phyloP scores from a whole-genome alignment of 805 yeast species.

The Cyberlindnera suaveolens region DNA sequence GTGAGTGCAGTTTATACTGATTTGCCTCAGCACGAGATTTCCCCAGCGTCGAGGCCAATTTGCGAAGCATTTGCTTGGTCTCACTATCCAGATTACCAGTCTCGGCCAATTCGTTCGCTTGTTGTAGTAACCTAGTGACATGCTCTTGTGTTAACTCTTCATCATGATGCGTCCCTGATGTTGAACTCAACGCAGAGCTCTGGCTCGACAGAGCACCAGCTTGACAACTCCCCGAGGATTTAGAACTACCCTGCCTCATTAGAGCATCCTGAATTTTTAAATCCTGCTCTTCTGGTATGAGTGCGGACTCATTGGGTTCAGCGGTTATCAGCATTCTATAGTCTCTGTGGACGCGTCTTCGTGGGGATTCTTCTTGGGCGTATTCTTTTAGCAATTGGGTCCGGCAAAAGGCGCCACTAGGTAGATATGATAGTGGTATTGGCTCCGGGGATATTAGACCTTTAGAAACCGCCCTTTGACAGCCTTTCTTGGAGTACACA shows the following conservation, averaged over 20 bases:
- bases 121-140: not conserved
- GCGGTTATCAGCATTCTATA: too few relatives aligned
- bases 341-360: too few relatives aligned
- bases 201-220: not conserved
- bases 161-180: not conserved
- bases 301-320: too few relatives aligned
- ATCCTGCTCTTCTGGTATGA: too few relatives aligned
- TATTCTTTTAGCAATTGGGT: too few relatives aligned
- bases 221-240: not conserved
- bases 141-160: constrained; percentile 2
- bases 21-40: constrained; percentile 26
- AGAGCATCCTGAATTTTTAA: too few relatives aligned
- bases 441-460: too few relatives aligned
- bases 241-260: not conserved
- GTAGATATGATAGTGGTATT: too few relatives aligned
- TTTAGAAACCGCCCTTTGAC: too few relatives aligned
- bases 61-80: constrained; percentile 9
- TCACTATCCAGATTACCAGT: constrained; percentile 5
- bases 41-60: constrained; percentile 18
- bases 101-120: constrained; percentile 1
- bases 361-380: too few relatives aligned
- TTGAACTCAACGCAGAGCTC: not conserved
- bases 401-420: too few relatives aligned
- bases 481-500: too few relatives aligned
- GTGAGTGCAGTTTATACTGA: constrained; percentile 30